Evolutionary conservation across 1,139 yeast species (phyloP), one percentile per base, ranked within the genome.

Genomic region (Nadsonia starkeyi-henricii): DNA sequence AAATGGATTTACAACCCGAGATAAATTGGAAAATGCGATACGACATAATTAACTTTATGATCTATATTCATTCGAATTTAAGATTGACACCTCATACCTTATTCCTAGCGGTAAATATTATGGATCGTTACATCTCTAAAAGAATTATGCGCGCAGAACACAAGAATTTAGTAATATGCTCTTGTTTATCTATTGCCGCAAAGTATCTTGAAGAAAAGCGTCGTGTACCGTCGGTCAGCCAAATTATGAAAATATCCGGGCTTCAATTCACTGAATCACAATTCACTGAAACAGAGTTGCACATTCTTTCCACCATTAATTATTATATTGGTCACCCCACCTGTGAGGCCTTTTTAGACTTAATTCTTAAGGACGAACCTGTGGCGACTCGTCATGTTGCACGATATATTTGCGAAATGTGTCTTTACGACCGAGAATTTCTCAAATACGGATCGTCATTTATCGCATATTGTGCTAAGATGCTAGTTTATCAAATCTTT

Each of bases 281-380:
- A 94, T 88, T 91, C 66, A 74, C 82, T 44, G 96, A 89, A 64
- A 91, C 91, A 96, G 97, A 91, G 67, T 77, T 78, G 65, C 97
- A 91, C 64, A 82, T 91, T 43, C 70, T 91, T 49, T 69, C 79
- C 49, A 88, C 97, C 1, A 69, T 91, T 50, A 84, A 85, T 49
- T 91, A 97, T 97, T 70, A 75, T 15, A 63, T 85, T 47, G 77
- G 80, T 43, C 79, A 76, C 50, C 82, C 85, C 3, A 69, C 72
- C 20, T 37, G 45, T 1, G 72, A 69, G 53, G 58, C 67, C 45
- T 59, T 62, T 58, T 58, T 64, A 48, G 61, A 62, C 44, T 53
- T 58, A 47, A 54, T 62, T 50, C 54, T 55, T 28, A 62, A 54
- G 41, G 57, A 54, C 37, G 54, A 54, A 33, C 43, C 49, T 47